A percentile compares a stretch with the other conserved stretches of the same genome.
These are phyloP conservation scores for Chenopodium berlandieri DNA, from an alignment of 148 eudicot species.

Conservation along the genomic window DNA sequence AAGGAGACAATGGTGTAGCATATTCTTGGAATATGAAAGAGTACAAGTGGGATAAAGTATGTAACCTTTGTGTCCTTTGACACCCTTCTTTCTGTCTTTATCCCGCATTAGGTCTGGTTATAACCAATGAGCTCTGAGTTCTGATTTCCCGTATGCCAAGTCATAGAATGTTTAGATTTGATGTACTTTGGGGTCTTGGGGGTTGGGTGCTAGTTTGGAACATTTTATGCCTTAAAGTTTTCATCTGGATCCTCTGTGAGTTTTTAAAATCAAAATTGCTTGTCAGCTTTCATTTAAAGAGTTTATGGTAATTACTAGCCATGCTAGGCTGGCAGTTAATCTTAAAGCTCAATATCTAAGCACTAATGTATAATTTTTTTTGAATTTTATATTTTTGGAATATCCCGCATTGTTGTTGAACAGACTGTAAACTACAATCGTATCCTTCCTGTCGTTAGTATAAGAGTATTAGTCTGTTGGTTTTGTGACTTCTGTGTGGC, in stretches of 20 bases:
- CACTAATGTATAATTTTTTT: too few species aligned
- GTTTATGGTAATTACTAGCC: neutral
- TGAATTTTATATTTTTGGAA: neutral
- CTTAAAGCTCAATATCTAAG: neutral
- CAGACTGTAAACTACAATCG: neutral
- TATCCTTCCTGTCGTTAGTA: neutral
- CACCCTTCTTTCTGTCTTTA: neutral
- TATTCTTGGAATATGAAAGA: slow-evolving; percentile 90
- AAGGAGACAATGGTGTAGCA: slow-evolving; percentile 98
- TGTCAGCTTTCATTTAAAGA: neutral
- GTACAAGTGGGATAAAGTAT: slow-evolving; percentile 90
- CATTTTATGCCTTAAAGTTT: neutral
- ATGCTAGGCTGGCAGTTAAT: neutral
- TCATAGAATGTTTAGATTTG: neutral
- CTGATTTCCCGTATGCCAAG: neutral
- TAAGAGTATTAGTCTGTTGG: neutral
- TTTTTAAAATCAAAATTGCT: neutral
- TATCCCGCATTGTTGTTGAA: neutral
- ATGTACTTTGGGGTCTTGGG: neutral
- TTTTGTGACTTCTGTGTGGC: neutral
- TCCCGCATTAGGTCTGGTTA: neutral
- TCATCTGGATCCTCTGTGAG: neutral
- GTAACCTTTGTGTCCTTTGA: slow-evolving; percentile 15
- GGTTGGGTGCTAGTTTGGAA: neutral
- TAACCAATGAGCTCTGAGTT: neutral